A percentile compares a stretch with the other conserved stretches of the same genome.
Conservation (phyloP, 1,139 yeast genomes). For the Barnettozyma hawaiiensis region DNA sequence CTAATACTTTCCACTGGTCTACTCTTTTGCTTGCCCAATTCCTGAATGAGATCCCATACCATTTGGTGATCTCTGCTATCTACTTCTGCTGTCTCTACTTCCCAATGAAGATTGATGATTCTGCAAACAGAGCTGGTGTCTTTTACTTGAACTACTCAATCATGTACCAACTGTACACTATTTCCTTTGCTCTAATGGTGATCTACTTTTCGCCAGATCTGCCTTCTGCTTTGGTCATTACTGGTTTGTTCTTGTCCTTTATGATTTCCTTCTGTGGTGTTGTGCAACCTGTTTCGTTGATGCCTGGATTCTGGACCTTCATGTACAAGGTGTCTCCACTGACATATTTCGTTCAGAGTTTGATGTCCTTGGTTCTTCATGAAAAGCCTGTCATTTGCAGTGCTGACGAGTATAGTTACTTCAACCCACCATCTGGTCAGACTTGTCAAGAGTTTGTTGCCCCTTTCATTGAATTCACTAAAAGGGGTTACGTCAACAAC, state of each 20-base stretch:
- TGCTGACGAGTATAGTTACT: constrained; percentile 42
- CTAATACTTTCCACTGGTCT: constrained; percentile 59
- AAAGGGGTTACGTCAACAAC: constrained; percentile 47
- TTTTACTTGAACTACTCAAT: constrained; percentile 48
- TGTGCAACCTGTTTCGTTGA: constrained; percentile 47
- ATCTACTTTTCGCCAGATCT: constrained; percentile 56
- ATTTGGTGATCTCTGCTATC: constrained; percentile 44
- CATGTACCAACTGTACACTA: constrained; percentile 51
- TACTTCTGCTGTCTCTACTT: constrained; percentile 52
- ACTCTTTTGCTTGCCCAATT: constrained; percentile 43
- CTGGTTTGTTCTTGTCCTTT: constrained; percentile 47
- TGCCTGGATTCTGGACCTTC: constrained; percentile 73
- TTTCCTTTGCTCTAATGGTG: constrained; percentile 48
- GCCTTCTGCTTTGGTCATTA: constrained; percentile 55
- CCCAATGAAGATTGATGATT: constrained; percentile 46
- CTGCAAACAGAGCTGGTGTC: constrained; percentile 48
- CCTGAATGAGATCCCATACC: constrained; percentile 49
- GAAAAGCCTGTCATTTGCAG: constrained; percentile 51
- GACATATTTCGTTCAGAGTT: constrained; percentile 59
- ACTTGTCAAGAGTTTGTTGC: constrained; percentile 54
- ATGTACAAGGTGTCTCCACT: constrained; percentile 70
- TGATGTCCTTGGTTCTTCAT: constrained; percentile 48
- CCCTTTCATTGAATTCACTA: constrained; percentile 25
- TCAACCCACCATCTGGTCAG: constrained; percentile 53
- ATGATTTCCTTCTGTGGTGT: constrained; percentile 60